A percentile compares a stretch with the other conserved stretches of the same genome.
Evolutionary conservation across 495 filamentous ascomycete genomes (phyloP).

Genomic region (Hypomontagnella monticulosa): DNA sequence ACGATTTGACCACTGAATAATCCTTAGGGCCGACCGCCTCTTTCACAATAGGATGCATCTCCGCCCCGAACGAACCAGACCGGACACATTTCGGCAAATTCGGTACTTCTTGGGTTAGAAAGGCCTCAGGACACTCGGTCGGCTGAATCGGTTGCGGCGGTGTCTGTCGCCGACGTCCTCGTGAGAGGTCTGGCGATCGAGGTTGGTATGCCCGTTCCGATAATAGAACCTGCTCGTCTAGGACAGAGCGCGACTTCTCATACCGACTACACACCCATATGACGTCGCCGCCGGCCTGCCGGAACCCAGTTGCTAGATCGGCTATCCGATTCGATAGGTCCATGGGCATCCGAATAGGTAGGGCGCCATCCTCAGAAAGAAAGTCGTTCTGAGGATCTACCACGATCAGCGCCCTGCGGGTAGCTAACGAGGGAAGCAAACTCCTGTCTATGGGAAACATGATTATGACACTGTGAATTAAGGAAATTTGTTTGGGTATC

Average conservation of each 20-base stretch:
- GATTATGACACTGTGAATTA: constrained; percentile 24
- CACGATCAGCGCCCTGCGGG: constrained; percentile 83
- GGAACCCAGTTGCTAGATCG: constrained; percentile 75
- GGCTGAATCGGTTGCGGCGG: constrained; percentile 20
- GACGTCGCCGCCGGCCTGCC: constrained; percentile 74
- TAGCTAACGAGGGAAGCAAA: constrained; percentile 61
- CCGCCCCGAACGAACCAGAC: constrained; percentile 69
- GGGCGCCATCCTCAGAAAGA: constrained; percentile 71
- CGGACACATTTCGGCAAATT: constrained; percentile 66
- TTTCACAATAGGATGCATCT: constrained; percentile 70
- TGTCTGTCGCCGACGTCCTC: constrained; percentile 36
- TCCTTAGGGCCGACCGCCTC: constrained; percentile 69
- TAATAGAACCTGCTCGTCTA: constrained; percentile 61
- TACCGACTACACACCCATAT: constrained; percentile 89
- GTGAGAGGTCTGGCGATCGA: constrained; percentile 24
- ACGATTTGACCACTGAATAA: constrained; percentile 76
- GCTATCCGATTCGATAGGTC: constrained; percentile 75
- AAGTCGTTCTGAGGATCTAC: constrained; percentile 96
- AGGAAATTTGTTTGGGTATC: constrained; percentile 15
- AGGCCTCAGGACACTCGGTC: constrained; percentile 44
- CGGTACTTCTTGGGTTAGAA: constrained; percentile 52
- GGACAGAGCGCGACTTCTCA: constrained; percentile 65
- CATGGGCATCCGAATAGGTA: constrained; percentile 70
- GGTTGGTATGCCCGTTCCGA: constrained; percentile 39
- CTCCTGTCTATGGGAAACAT: constrained; percentile 62